Base-by-base conservation (phyloP, 2,329 filamentous ascomycete genomes). In the Metarhizium album region DNA sequence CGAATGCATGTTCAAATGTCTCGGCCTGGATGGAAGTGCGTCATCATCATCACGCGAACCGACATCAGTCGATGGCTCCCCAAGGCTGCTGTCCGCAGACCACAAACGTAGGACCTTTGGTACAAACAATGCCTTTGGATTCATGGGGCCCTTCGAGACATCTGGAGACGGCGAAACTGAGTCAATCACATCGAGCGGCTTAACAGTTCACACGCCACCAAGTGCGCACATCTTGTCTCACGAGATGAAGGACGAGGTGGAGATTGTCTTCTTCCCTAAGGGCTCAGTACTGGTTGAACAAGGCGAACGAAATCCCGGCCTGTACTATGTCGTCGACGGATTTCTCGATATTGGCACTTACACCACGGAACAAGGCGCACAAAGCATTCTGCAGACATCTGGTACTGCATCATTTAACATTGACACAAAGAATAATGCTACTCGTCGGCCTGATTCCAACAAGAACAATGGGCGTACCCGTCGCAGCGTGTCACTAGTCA, bases 261-360 rank as follows among this genome's bases (percentile, higher is more conserved):
- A 98, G 63, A 96, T 98, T 57, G 93, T 98, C 5, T 97, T 87
- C 70, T 98, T 98, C 57, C 91, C 90, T 0, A 88, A 97, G 65
- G 90, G 87, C 2, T 91, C 93, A 2, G 86, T 98, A 1, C 76
- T 98, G 16, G 90, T 98, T 0, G 93, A 98, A 62, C 90, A 97
- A 69, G 91, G 93, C 9, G 93, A 98, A 65, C 80, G 93, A n/a
- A 95, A 94, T 59, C 93, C 93, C 0, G 93, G 93, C 0, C 67
- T 98, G 1, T 98, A 98, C 70, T 98, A 98, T 67, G 91, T 98
- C 3, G 86, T 98, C 47, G 93, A 98, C 64, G 93, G 93, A 0
- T 98, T 98, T 60, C 72, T 98, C 35, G 93, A 98, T 61, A 90
- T 97, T 42, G 90, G 89, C 54, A 84, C 94, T n/a, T 83, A 87